A percentile compares a stretch with the other conserved stretches of the same genome.
Evolutionary conservation across 2,329 filamentous ascomycete genomes (phyloP).

Genomic region (Paramyrothecium sp.): DNA sequence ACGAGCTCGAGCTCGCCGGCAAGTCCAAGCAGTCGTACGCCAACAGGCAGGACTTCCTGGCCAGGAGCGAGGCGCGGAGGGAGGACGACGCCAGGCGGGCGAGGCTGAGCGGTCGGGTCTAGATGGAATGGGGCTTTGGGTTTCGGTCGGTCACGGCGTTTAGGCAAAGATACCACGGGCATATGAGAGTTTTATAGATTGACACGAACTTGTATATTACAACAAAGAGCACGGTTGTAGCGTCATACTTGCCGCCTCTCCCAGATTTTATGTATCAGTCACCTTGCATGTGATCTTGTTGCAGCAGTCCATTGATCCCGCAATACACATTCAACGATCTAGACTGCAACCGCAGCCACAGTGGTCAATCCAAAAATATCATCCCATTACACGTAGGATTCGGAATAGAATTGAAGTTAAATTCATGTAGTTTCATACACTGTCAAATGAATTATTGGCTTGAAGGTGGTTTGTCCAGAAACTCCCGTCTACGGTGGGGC

Average conservation of each 20-base stretch:
- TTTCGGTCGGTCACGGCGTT: slow-evolving; percentile 14
- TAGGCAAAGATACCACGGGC: slow-evolving; percentile 24
- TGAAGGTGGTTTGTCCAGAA: no score
- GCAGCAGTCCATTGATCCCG: no score
- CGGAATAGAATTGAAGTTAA: no score
- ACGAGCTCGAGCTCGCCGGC: slow-evolving; percentile 64
- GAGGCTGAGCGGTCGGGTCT: slow-evolving; percentile 40
- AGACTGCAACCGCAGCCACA: no score
- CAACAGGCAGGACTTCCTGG: slow-evolving; percentile 63
- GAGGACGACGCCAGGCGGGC: slow-evolving; percentile 59
- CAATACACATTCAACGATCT: no score
- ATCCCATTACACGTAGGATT: no score
- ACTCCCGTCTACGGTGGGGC: slow-evolving; percentile 14
- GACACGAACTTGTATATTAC: background rate
- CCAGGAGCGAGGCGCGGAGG: slow-evolving; percentile 60
- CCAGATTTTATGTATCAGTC: no score
- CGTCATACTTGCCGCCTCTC: background rate
- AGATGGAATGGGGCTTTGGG: slow-evolving; percentile 5
- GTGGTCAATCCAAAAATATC: no score
- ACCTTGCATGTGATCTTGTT: no score
- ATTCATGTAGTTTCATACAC: no score
- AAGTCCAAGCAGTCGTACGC: slow-evolving; percentile 64
- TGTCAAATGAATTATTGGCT: no score
- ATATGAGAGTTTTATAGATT: background rate
- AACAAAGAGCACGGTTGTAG: background rate